These are phyloP conservation scores for Salix dunnii DNA, from an alignment of 345 rosid species.

Conservation along the genomic window DNA sequence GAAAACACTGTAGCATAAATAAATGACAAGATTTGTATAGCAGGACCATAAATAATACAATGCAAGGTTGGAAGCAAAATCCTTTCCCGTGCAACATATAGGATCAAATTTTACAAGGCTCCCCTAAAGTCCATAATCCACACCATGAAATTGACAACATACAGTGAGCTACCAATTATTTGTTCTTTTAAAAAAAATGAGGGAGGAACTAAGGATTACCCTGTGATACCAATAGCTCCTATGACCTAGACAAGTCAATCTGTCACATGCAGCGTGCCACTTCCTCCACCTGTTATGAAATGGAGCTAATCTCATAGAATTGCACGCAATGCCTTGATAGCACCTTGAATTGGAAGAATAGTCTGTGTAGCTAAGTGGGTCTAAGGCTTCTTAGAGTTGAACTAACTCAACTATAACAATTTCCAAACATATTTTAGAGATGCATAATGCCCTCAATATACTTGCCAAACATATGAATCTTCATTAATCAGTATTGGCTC, in stretches of 20 bases:
- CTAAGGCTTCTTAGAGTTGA: background rate
- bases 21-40: background rate
- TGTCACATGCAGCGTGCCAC: background rate
- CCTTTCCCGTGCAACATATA: background rate
- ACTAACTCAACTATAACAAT: too few species aligned
- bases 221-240: background rate
- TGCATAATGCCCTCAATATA: background rate
- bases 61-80: background rate
- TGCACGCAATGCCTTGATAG: background rate
- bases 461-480: background rate
- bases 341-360: background rate
- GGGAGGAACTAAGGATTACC: background rate
- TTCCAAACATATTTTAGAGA: background rate
- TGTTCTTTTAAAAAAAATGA: background rate
- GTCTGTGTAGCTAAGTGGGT: background rate
- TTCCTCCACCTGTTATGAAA: background rate
- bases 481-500: background rate
- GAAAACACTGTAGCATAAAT: conserved; percentile 17
- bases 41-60: background rate
- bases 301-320: background rate
- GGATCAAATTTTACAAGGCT: background rate
- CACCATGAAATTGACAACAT: background rate
- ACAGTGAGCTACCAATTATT: background rate
- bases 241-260: background rate
- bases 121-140: background rate